phyloP scores from a whole-genome alignment of 179 eudicot species.

The Silene noctiflora region DNA sequence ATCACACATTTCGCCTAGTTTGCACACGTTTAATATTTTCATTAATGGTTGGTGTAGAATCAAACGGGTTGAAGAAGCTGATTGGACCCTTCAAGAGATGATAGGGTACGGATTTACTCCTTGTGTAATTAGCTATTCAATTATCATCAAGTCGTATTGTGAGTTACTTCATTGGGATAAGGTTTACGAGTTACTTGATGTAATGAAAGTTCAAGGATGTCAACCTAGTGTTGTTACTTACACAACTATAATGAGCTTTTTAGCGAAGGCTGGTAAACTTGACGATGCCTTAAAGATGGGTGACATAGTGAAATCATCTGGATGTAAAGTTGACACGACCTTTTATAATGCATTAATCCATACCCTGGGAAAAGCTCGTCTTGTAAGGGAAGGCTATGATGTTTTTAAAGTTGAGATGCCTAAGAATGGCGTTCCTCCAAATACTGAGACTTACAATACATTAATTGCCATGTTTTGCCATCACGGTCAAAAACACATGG shows the following conservation, averaged over 20 bases:
- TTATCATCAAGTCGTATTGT: slow-evolving; percentile 73
- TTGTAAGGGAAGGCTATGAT: slow-evolving; percentile 46
- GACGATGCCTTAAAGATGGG: slow-evolving; percentile 58
- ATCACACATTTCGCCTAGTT: slow-evolving; percentile 59
- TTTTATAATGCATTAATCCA: slow-evolving; percentile 75
- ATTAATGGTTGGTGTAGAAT: slow-evolving; percentile 92
- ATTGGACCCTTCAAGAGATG: slow-evolving; percentile 92
- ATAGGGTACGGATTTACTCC: slow-evolving; percentile 73
- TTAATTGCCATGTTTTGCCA: slow-evolving; percentile 70
- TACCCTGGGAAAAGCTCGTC: slow-evolving; percentile 62
- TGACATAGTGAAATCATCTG: slow-evolving; percentile 46
- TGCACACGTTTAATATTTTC: slow-evolving; percentile 76
- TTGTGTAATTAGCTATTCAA: slow-evolving; percentile 82
- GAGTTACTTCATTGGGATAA: slow-evolving; percentile 43
- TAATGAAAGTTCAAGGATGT: slow-evolving; percentile 63
- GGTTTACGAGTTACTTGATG: slow-evolving; percentile 69
- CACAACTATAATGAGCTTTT: slow-evolving; percentile 60
- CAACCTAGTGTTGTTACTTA: slow-evolving; percentile 75
- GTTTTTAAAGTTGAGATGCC: slow-evolving; percentile 71
- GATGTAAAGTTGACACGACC: slow-evolving; percentile 63
- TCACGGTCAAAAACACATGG: slow-evolving; percentile 47
- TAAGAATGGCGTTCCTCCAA: slow-evolving; percentile 42
- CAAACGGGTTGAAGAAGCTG: slow-evolving; percentile 75
- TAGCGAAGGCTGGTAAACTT: slow-evolving; percentile 54
- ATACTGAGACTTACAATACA: slow-evolving; percentile 77